phyloP scores from a whole-genome alignment of 2,329 filamentous ascomycete species.

The Xylariaceae sp. region DNA sequence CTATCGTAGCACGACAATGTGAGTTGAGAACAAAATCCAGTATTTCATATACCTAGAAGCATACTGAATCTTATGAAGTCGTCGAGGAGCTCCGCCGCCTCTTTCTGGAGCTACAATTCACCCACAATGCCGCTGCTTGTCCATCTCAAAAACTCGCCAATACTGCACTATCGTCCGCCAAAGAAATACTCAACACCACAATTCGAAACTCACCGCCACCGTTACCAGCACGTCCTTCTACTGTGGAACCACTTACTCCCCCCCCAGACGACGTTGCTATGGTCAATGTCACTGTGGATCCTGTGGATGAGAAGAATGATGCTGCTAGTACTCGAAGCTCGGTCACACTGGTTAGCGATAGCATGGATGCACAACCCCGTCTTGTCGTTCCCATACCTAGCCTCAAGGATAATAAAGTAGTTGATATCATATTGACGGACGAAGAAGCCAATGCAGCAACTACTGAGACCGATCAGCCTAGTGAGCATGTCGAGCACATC shows the following conservation, averaged over 20 bases:
- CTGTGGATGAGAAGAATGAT: conserved; percentile 36
- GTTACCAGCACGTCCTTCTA: conserved; percentile 48
- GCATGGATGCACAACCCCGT: conserved; percentile 36
- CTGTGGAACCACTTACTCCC: conserved; percentile 33
- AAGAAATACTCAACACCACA: conserved; percentile 28
- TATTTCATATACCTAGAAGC: neutral
- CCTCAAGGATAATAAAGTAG: conserved; percentile 12
- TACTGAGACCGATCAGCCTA: neutral
- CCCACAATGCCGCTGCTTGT: conserved; percentile 59
- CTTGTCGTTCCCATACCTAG: conserved; percentile 34
- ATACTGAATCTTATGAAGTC: conserved; percentile 48
- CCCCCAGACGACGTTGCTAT: conserved; percentile 34
- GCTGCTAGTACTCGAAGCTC: conserved; percentile 49
- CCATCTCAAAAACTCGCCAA: conserved; percentile 78
- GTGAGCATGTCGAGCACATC: conserved; percentile 5
- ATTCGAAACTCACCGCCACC: conserved; percentile 41
- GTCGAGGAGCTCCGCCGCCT: conserved; percentile 69
- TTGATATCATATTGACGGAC: too few species aligned
- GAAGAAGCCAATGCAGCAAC: neutral
- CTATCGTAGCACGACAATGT: conserved; percentile 71
- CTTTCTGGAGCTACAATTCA: conserved; percentile 68
- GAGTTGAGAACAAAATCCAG: conserved; percentile 37
- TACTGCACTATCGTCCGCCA: conserved; percentile 65
- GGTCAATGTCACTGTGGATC: conserved; percentile 33
- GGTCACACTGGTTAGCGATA: conserved; percentile 49